These are phyloP conservation scores for Neurospora discreta DNA, from an alignment of 495 filamentous ascomycete species.

Conservation along the genomic window DNA sequence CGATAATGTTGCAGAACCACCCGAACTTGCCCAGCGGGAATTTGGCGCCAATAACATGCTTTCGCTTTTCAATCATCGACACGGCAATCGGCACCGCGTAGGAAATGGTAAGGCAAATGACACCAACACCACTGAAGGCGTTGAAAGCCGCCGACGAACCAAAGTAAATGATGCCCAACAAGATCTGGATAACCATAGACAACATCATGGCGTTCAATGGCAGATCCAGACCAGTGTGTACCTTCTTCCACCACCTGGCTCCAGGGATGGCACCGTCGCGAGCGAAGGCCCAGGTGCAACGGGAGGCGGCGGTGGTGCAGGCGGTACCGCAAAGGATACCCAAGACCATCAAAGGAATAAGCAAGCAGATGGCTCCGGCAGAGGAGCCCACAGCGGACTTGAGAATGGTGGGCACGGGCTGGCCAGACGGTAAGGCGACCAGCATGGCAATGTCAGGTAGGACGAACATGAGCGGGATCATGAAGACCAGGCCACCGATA, in stretches of 20 bases:
- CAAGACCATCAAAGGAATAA: conserved; percentile 38
- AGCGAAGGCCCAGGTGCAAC: conserved; percentile 50
- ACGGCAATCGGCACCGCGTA: conserved; percentile 49
- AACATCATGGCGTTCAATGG: conserved; percentile 43
- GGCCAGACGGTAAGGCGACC: conserved; percentile 24
- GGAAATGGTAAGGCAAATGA: conserved; percentile 46
- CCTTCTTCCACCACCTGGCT: conserved; percentile 40
- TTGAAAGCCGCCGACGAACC: conserved; percentile 42
- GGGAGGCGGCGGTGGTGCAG: conserved; percentile 48
- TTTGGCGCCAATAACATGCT: conserved; percentile 39
- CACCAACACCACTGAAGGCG: conserved; percentile 52
- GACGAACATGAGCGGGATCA: conserved; percentile 40
- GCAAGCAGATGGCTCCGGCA: conserved; percentile 34
- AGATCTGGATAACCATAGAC: conserved; percentile 34
- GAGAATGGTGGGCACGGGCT: conserved; percentile 37
- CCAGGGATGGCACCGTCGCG: conserved; percentile 47
- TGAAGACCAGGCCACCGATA: conserved; percentile 35
- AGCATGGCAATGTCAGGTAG: conserved; percentile 35
- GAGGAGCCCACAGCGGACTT: conserved; percentile 33
- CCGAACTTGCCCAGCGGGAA: conserved; percentile 50
- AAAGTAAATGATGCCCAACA: conserved; percentile 42
- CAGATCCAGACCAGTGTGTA: conserved; percentile 35
- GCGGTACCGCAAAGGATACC: conserved; percentile 50
- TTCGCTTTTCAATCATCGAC: conserved; percentile 40
- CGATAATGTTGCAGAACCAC: conserved; percentile 41